These are phyloP conservation scores for Spizellomyces punctatus DNA, from an alignment of 192 early-diverging fungal genomes.

Conservation along the genomic window DNA sequence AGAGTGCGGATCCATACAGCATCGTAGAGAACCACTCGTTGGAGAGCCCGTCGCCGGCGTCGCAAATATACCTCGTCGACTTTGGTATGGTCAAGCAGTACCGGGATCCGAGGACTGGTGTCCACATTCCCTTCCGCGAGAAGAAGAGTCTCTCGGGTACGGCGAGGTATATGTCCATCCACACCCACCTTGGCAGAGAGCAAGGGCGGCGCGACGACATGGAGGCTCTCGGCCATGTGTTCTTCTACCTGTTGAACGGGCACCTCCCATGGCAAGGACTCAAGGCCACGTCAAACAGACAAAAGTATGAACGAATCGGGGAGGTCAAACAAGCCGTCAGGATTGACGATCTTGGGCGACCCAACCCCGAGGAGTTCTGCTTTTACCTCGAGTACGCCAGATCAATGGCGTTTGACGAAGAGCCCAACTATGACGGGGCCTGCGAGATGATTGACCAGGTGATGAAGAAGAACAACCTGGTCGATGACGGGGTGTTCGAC, in stretches of 20 bases:
- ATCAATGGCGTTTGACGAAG: conserved; percentile 92
- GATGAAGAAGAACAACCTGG: conserved; percentile 58
- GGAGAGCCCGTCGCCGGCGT: conserved; percentile 28
- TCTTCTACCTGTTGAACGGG: conserved; percentile 97
- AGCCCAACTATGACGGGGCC: conserved; percentile 96
- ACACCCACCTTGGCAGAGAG: conserved; percentile 96
- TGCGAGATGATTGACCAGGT: conserved; percentile 81
- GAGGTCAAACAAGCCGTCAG: conserved; percentile 94
- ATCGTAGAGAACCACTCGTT: conserved; percentile 53
- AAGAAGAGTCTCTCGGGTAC: conserved; percentile 93
- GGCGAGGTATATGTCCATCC: conserved; percentile 97
- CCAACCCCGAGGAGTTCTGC: conserved; percentile 90
- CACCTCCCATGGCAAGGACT: conserved; percentile 96
- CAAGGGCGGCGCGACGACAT: conserved; percentile 97
- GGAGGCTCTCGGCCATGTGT: conserved; percentile 96
- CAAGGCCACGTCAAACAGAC: conserved; percentile 96
- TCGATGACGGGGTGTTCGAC: conserved; percentile 93
- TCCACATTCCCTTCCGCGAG: conserved; percentile 98
- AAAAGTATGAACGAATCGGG: conserved; percentile 99
- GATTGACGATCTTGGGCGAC: conserved; percentile 86
- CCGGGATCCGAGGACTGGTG: conserved; percentile 92
- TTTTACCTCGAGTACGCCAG: conserved; percentile 88
- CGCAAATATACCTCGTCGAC: conserved; percentile 86
- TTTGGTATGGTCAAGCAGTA: conserved; percentile 99
- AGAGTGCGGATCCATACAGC: conserved; percentile 36